Conservation (phyloP, 305 asterid genomes). For the Fraxinus floribunda region DNA sequence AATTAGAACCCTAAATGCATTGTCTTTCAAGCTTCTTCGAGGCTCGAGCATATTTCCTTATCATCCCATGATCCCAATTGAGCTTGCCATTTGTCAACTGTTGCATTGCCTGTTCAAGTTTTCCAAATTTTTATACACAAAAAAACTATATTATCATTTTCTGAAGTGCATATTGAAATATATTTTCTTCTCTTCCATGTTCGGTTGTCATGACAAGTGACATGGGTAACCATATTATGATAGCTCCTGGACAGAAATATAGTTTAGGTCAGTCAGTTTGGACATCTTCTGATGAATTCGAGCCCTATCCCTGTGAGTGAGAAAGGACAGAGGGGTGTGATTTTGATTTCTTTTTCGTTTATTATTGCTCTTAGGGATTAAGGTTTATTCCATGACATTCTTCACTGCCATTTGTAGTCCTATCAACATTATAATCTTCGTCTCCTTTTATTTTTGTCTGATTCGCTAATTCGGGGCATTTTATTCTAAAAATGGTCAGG, state of each 20-base stretch:
- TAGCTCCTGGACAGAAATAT: not conserved
- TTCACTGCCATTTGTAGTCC: not conserved
- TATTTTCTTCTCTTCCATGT: not conserved
- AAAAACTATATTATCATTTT: not conserved
- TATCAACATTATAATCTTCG: not conserved
- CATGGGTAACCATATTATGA: not conserved
- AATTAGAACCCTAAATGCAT: not conserved
- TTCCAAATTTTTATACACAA: not conserved
- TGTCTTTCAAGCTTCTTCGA: not conserved
- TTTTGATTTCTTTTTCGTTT: not conserved
- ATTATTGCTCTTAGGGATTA: not conserved
- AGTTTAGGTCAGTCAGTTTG: not conserved
- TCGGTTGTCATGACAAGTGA: not conserved
- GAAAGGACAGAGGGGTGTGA: not conserved
- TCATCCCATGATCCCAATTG: not conserved
- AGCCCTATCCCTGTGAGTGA: not conserved
- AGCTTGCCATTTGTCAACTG: not conserved
- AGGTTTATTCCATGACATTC: not conserved
- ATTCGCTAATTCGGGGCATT: not conserved
- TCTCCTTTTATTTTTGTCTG: not conserved
- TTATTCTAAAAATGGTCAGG: slow-evolving; percentile 28
- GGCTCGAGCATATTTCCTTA: not conserved
- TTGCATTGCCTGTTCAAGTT: not conserved
- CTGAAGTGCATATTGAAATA: not conserved
- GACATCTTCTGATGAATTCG: not conserved